A percentile compares a stretch with the other conserved stretches of the same genome.
These are phyloP conservation scores for Colletotrichum cuscutae DNA, from an alignment of 2,329 filamentous ascomycete species.

Conservation along the genomic window DNA sequence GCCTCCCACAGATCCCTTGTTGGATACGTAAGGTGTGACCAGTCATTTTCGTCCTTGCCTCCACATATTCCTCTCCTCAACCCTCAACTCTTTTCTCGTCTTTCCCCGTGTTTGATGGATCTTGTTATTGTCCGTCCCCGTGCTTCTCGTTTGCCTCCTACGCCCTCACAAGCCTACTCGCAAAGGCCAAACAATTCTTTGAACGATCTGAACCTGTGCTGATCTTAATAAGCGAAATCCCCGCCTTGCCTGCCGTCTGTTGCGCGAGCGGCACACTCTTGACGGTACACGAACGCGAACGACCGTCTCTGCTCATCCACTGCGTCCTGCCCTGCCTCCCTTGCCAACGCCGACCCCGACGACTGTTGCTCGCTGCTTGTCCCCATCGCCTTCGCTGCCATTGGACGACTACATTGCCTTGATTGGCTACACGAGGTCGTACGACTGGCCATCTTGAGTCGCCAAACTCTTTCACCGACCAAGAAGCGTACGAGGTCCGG, in stretches of 20 bases:
- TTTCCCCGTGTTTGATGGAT: constrained; percentile 17
- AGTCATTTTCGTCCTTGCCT: constrained; percentile 31
- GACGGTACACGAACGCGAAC: constrained; percentile 10
- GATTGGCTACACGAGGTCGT: constrained; percentile 24
- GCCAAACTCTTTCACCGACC: not conserved
- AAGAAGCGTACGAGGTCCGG: constrained; percentile 8
- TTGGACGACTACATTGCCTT: not conserved
- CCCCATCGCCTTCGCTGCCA: constrained; percentile 10
- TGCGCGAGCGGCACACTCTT: not conserved
- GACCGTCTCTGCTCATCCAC: not conserved
- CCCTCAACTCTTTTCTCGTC: constrained; percentile 25
- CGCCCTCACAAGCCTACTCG: not conserved
- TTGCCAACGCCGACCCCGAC: constrained; percentile 5
- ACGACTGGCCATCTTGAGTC: constrained; percentile 21
- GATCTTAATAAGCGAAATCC: constrained; percentile 19
- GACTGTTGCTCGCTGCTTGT: constrained; percentile 11
- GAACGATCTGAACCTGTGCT: constrained; percentile 12
- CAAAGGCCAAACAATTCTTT: not conserved
- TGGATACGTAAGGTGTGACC: constrained; percentile 30
- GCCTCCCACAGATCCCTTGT: constrained; percentile 8
- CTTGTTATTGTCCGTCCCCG: not conserved
- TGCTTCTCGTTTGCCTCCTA: constrained; percentile 8
- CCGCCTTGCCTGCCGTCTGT: not conserved
- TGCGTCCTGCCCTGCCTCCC: constrained; percentile 1
- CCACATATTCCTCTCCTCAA: constrained; percentile 21